Percentiles rank a stretch among this genome's conserved stretches.
Conservation (phyloP, 805 yeast species). For the Candida rishiriensis region DNA sequence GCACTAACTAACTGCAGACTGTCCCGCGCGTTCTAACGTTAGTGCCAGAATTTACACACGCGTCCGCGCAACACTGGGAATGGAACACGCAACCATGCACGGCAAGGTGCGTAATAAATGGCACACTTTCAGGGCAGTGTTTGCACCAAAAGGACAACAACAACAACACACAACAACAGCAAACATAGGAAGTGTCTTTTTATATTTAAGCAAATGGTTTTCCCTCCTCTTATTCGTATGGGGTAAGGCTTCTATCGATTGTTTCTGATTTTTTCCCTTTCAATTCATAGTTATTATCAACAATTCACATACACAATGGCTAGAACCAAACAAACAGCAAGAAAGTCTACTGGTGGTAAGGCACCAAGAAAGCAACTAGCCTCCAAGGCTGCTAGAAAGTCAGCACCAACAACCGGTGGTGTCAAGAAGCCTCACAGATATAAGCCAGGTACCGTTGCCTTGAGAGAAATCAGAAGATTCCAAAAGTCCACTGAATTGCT, state of each 20-base stretch:
- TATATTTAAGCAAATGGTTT: too few species aligned
- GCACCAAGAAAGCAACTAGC: constrained; percentile 94
- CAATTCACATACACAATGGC: constrained; percentile 49
- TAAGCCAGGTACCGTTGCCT: constrained; percentile 96
- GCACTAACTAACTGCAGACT: too few species aligned
- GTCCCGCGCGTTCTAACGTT: not conserved
- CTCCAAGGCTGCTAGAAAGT: constrained; percentile 89
- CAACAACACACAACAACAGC: too few species aligned
- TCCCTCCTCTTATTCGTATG: too few species aligned
- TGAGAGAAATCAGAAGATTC: constrained; percentile 96
- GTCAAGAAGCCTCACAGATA: constrained; percentile 94
- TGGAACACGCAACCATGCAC: constrained; percentile 9
- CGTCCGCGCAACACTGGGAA: not conserved
- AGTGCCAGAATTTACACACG: constrained; percentile 12
- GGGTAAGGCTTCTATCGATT: too few species aligned
- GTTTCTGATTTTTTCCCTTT: too few species aligned
- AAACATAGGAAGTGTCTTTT: too few species aligned
- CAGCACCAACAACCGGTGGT: constrained; percentile 91
- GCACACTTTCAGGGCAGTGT: too few species aligned
- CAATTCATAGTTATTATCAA: constrained; percentile 10
- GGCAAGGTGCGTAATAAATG: constrained; percentile 1
- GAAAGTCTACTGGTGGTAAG: constrained; percentile 94
- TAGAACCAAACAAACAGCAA: constrained; percentile 91
- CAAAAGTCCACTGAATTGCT: constrained; percentile 93
- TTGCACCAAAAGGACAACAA: too few species aligned